These are phyloP conservation scores for Pleurotus sapidus DNA, from an alignment of 768 basidiomycete genomes.

Conservation along the genomic window DNA sequence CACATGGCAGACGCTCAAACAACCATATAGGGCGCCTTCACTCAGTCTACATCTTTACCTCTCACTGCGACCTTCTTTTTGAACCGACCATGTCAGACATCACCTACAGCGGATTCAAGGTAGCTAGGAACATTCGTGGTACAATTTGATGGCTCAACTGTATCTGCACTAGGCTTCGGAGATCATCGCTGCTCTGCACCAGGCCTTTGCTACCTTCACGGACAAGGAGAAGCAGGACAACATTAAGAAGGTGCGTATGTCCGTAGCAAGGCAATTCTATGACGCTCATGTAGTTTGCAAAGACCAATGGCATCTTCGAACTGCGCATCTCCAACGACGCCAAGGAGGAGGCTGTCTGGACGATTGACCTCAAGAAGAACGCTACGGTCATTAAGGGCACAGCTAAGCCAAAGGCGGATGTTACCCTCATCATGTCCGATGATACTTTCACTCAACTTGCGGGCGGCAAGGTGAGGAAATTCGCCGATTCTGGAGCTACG, in stretches of 20 bases:
- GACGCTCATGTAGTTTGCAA: background rate
- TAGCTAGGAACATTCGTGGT: constrained; percentile 16
- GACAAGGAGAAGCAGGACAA: constrained; percentile 64
- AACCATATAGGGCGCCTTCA: background rate
- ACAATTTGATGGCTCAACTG: background rate
- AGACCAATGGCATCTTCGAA: constrained; percentile 91
- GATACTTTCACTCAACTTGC: constrained; percentile 73
- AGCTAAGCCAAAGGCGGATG: constrained; percentile 74
- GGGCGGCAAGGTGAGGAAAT: constrained; percentile 56
- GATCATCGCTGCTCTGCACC: constrained; percentile 50
- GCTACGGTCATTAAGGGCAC: constrained; percentile 73
- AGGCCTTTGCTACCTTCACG: constrained; percentile 49
- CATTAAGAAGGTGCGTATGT: constrained; percentile 65
- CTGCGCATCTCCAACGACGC: constrained; percentile 72
- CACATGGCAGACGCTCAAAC: background rate
- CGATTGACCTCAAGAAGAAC: constrained; percentile 89
- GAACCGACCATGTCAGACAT: constrained; percentile 56
- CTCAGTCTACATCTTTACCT: constrained; percentile 2
- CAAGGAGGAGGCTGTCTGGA: constrained; percentile 78
- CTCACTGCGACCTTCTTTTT: constrained; percentile 10
- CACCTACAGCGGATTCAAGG: constrained; percentile 77
- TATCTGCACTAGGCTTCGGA: constrained; percentile 55
- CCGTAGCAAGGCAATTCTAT: background rate
- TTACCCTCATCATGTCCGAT: constrained; percentile 76
- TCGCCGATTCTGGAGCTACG: background rate